These are phyloP conservation scores for Aspergillus indologenus DNA, from an alignment of 495 filamentous ascomycete species.

Conservation along the genomic window DNA sequence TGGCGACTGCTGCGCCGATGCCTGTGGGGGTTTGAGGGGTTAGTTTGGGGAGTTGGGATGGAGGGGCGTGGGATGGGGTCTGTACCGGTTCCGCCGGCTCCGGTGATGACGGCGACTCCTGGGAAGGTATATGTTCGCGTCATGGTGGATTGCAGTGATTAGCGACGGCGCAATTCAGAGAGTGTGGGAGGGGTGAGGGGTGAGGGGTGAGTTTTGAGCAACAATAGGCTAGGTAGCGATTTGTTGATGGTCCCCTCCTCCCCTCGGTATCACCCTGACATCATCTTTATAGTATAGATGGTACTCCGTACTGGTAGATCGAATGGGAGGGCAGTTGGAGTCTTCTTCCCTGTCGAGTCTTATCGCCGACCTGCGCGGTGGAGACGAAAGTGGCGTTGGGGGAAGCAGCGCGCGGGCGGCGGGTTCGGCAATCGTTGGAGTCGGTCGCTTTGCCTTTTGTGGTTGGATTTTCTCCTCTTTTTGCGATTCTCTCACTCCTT, in stretches of 20 bases:
- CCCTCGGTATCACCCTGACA: background rate
- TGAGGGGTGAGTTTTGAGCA: too few relatives aligned
- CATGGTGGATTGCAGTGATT: background rate
- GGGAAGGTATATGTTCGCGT: slow-evolving; percentile 23
- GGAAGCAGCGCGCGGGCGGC: background rate
- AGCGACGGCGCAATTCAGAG: too few relatives aligned
- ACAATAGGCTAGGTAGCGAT: too few relatives aligned
- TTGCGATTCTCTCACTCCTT: background rate
- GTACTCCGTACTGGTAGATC: too few relatives aligned
- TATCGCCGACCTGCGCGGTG: slow-evolving; percentile 4
- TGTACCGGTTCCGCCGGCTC: slow-evolving; percentile 32
- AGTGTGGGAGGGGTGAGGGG: background rate
- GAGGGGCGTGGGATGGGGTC: background rate
- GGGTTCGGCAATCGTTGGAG: slow-evolving; percentile 8
- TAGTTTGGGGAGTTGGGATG: too few relatives aligned
- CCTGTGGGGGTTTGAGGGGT: slow-evolving; percentile 29
- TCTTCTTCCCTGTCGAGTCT: background rate
- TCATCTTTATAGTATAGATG: too few relatives aligned
- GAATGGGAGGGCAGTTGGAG: slow-evolving; percentile 8
- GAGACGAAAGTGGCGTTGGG: slow-evolving; percentile 4
- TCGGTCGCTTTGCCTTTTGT: background rate
- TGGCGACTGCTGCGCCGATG: slow-evolving; percentile 53
- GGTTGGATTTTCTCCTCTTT: slow-evolving; percentile 1
- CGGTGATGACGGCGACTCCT: slow-evolving; percentile 32
- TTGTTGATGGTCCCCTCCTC: too few relatives aligned